Evolutionary conservation across 148 eudicot species (phyloP).

Genomic region (Rhododendron ferrugineum): DNA sequence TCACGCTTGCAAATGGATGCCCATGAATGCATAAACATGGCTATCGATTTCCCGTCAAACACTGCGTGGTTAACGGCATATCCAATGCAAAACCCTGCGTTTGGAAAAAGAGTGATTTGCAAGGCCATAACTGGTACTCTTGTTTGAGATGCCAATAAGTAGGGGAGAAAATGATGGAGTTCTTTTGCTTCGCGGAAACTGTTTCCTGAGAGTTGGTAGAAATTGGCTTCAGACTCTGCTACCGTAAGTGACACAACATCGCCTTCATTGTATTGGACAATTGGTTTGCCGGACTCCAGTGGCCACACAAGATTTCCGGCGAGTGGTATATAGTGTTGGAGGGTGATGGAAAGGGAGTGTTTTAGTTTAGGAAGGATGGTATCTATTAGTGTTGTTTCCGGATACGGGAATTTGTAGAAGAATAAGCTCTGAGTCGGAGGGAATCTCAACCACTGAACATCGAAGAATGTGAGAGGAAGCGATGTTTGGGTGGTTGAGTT

Average conservation of each 20-base stretch:
- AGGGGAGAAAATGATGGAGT: neutral
- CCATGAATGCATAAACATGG: slow-evolving; percentile 16
- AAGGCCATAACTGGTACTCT: neutral
- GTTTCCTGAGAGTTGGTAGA: neutral
- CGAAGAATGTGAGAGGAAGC: slow-evolving; percentile 12
- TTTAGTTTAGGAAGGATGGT: neutral
- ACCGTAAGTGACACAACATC: neutral
- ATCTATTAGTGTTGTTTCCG: neutral
- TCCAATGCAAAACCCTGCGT: slow-evolving; percentile 11
- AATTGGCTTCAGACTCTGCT: slow-evolving; percentile 6
- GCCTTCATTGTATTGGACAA: neutral
- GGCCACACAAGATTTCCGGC: slow-evolving; percentile 8
- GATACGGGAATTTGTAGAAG: neutral
- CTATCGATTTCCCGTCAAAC: slow-evolving; percentile 7
- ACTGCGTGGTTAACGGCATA: slow-evolving; percentile 1
- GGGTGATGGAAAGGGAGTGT: slow-evolving; percentile 10
- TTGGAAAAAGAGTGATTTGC: slow-evolving; percentile 14
- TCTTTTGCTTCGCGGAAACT: neutral
- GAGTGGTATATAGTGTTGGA: slow-evolving; percentile 8
- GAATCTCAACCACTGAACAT: neutral
- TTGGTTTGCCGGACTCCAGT: neutral
- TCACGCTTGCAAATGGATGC: slow-evolving; percentile 1
- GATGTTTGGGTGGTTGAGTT: neutral
- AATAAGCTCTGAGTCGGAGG: neutral
- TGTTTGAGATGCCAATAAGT: neutral